These are phyloP conservation scores for Cladosporium cucumerinum DNA, from an alignment of 2,329 filamentous ascomycete species.

Conservation along the genomic window DNA sequence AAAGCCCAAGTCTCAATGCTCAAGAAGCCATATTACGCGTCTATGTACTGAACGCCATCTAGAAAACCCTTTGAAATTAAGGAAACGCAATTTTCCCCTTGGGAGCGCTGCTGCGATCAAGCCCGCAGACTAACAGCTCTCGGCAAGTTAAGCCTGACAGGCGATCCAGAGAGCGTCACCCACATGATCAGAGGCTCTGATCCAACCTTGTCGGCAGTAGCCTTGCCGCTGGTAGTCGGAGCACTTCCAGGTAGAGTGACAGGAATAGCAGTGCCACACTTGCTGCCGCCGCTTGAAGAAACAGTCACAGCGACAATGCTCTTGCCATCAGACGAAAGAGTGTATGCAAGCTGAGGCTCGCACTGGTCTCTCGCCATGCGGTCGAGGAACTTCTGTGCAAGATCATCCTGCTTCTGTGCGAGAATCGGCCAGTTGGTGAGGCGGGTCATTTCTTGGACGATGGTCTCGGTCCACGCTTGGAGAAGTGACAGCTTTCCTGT, in stretches of 20 bases:
- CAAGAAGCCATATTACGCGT: too few relatives aligned
- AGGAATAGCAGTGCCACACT: constrained; percentile 51
- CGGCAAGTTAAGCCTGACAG: constrained; percentile 34
- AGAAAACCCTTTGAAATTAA: neutral
- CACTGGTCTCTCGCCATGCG: constrained; percentile 54
- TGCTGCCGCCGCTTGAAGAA: constrained; percentile 45
- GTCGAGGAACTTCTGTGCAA: constrained; percentile 50
- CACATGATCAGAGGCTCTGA: constrained; percentile 40
- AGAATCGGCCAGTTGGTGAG: constrained; percentile 54
- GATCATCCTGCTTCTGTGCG: constrained; percentile 55
- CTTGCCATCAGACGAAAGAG: constrained; percentile 40
- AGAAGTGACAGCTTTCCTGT: constrained; percentile 51
- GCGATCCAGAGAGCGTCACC: constrained; percentile 38
- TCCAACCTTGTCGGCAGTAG: constrained; percentile 49
- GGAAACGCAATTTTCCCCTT: neutral
- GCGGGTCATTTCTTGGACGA: constrained; percentile 53
- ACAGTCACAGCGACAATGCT: constrained; percentile 52
- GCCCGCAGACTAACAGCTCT: neutral
- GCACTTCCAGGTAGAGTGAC: constrained; percentile 51
- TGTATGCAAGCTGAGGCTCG: constrained; percentile 48
- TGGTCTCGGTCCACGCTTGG: constrained; percentile 55
- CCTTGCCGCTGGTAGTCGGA: constrained; percentile 33
- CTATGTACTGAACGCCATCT: neutral
- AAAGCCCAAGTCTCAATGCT: too few relatives aligned
- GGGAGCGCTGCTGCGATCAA: neutral